Base-by-base conservation (phyloP, 1,284 basidiomycete species). In the Malassezia obtusa region DNA sequence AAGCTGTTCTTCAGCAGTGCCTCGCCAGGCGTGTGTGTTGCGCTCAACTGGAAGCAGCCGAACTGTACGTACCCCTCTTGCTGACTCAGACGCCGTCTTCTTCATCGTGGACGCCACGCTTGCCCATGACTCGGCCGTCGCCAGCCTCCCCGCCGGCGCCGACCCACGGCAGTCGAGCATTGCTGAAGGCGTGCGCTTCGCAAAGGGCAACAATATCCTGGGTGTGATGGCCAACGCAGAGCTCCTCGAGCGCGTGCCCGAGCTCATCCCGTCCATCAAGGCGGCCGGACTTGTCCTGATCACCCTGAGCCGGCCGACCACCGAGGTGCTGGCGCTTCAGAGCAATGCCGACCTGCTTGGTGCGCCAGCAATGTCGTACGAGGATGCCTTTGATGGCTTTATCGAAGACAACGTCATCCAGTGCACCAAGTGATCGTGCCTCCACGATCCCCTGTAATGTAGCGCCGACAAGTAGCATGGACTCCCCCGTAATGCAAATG, bases 41-140 rank as follows among this genome's bases (percentile, higher is more conserved):
- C 86, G 15, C 75, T 98, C 51, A 96, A 98, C 75, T 96, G 94
- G 91, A 99, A 99, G 77, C 94, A 99, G 76, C 94, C 94, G 15
- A 98, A 98, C 75, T 95, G 38, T 40, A 40, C 19, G 38, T 40
- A 40, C 26, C 89, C 86, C 76, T 74, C 81, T 75, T 11, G 50
- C 54, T 52, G 47, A 40, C 36, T 5, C 45, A 57, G 38, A 95
- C 78, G 89, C 94, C 48, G 92, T 98, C 26, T 94, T 98, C 77
- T 88, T 96, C 74, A 84, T 85, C 8, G 86, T 86, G 11, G 83
- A 83, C 68, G 94, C 47, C 3, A 40, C 52, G n/a, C 40, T 55
- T 3, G 28, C 33, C 4, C 17, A 38, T 28, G 33, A 3, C 57
- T 57, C 22, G 36, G 51, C 36, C 35, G 71, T 28, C 58, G 75